Conservation (phyloP, 192 early-diverging fungal genomes). For the Ambispora gerdemannii region DNA sequence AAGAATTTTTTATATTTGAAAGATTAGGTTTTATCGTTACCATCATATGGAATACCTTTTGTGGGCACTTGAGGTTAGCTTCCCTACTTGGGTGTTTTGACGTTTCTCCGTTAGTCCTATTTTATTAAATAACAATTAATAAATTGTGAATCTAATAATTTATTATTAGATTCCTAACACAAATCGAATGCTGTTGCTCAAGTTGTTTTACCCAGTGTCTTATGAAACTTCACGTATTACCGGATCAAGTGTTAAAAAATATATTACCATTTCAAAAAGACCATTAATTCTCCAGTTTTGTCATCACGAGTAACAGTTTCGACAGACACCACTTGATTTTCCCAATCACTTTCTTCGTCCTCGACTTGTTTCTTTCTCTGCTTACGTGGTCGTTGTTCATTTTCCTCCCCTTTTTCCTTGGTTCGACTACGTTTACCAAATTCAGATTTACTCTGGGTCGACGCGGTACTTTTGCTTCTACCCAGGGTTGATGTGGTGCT, state of each 20-base stretch:
- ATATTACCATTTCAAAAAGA: conserved; percentile 29
- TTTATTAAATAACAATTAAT: not conserved
- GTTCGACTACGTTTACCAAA: not conserved
- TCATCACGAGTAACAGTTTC: conserved; percentile 31
- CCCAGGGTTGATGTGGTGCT: not conserved
- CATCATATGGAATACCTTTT: conserved; percentile 10
- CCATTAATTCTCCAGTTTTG: conserved; percentile 29
- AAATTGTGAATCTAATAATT: too few species aligned
- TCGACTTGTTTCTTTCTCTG: not conserved
- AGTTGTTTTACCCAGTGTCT: too few species aligned
- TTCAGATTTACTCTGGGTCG: not conserved
- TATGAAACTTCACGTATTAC: too few species aligned
- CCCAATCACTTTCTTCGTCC: conserved; percentile 22
- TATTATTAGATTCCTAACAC: too few species aligned
- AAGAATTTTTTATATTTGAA: not conserved
- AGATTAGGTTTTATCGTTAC: not conserved
- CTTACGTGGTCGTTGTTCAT: not conserved
- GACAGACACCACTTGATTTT: conserved; percentile 10
- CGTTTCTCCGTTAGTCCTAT: conserved; percentile 24
- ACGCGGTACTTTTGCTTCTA: not conserved
- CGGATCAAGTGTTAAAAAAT: too few species aligned
- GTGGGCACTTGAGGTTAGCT: conserved; percentile 26
- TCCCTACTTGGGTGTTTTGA: conserved; percentile 27
- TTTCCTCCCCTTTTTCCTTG: not conserved
- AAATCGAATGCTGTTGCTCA: too few species aligned